Conservation (phyloP, 352 stramenopile species). For the Pilasporangium apinafurcum region DNA sequence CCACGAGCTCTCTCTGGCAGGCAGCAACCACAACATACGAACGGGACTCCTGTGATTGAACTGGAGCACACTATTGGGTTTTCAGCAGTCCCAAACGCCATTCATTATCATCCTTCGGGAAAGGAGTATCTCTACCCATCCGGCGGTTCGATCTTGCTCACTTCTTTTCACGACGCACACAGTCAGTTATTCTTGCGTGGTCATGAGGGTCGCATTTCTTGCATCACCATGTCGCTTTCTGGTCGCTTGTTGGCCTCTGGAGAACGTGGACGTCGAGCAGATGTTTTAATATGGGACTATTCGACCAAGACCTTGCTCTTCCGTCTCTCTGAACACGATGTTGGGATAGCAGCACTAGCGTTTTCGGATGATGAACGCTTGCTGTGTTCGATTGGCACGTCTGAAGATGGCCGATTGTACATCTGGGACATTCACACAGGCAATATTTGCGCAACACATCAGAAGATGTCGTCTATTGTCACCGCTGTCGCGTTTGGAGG, state of each 20-base stretch:
- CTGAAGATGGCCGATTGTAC: conserved; percentile 82
- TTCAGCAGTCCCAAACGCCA: conserved; percentile 66
- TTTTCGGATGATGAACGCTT: conserved; percentile 91
- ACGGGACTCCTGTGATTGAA: conserved; percentile 42
- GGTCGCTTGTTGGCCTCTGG: conserved; percentile 83
- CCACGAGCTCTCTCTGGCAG: not conserved
- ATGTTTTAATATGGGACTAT: conserved; percentile 91
- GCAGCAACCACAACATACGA: not conserved
- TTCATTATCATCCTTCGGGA: conserved; percentile 82
- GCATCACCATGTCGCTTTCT: conserved; percentile 67
- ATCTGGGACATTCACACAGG: conserved; percentile 89
- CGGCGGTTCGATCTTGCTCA: conserved; percentile 83
- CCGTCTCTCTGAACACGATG: conserved; percentile 88
- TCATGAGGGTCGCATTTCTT: conserved; percentile 78
- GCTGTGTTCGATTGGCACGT: conserved; percentile 69
- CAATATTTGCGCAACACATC: conserved; percentile 81
- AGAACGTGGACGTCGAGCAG: conserved; percentile 68
- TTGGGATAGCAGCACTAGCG: conserved; percentile 74
- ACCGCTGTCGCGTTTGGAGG: conserved; percentile 72
- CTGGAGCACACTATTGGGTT: conserved; percentile 93
- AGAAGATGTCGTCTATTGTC: conserved; percentile 58
- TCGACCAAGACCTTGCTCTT: conserved; percentile 58
- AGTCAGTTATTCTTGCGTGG: conserved; percentile 82
- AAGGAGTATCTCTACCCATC: conserved; percentile 83
- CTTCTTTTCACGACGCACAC: conserved; percentile 67